A percentile compares a stretch with the other conserved stretches of the same genome.
These are phyloP conservation scores for Xylaria sp. DNA, from an alignment of 495 filamentous ascomycete genomes.

Conservation along the genomic window DNA sequence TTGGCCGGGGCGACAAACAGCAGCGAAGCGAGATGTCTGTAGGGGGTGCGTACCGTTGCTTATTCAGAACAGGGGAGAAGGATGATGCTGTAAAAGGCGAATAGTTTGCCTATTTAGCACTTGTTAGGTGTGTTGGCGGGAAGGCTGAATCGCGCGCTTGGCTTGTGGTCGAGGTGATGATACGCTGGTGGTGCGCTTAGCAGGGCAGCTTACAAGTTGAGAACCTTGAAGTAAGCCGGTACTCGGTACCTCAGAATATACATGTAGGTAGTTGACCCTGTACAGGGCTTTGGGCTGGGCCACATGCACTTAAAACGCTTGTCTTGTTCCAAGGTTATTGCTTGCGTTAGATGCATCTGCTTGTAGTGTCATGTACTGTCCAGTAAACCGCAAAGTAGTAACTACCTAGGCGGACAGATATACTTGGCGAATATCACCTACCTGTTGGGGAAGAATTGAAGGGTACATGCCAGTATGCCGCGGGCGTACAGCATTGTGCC, in stretches of 20 bases:
- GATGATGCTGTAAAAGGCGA: conserved; percentile 17
- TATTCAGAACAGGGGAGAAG: not conserved
- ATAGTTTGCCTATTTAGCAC: conserved; percentile 9
- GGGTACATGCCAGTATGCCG: not conserved
- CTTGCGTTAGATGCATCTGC: not conserved
- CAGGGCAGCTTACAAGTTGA: not conserved
- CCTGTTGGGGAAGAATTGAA: not conserved
- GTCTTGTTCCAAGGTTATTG: not conserved
- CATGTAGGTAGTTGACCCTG: not conserved
- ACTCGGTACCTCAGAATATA: not conserved
- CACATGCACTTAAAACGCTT: not conserved
- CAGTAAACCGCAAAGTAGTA: not conserved
- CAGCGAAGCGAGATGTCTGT: not conserved
- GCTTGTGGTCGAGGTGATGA: not conserved
- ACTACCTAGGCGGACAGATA: not conserved
- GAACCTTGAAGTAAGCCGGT: not conserved
- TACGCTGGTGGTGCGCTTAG: not conserved
- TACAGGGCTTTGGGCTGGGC: not conserved
- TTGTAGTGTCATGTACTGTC: not conserved
- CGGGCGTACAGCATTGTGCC: not conserved
- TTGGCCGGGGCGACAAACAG: not conserved
- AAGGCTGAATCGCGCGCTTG: conserved; percentile 28
- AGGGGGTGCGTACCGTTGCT: conserved; percentile 8
- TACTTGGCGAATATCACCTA: not conserved
- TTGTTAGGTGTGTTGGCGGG: conserved; percentile 10